Conservation (phyloP, 2,329 filamentous ascomycete species). For the Lachnellula occidentalis region DNA sequence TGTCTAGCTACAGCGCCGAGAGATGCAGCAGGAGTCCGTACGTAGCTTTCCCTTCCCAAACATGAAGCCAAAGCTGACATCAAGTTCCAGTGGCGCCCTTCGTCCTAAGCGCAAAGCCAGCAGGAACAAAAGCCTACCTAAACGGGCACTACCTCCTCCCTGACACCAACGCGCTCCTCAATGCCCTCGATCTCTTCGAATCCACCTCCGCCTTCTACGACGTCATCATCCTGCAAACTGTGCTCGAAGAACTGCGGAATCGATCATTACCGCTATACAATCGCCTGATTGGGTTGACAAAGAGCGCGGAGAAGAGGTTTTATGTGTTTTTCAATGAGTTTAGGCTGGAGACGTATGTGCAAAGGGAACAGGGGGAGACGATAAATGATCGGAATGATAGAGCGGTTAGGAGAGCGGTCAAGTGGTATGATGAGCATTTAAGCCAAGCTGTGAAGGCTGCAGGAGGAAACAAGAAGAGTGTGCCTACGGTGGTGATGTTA, state of each 20-base stretch:
- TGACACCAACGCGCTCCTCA: conserved; percentile 92
- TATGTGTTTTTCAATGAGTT: conserved; percentile 99
- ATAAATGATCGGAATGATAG: conserved; percentile 97
- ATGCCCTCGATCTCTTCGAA: conserved; percentile 96
- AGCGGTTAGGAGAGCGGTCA: conserved; percentile 76
- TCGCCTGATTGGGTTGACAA: conserved; percentile 81
- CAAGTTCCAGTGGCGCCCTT: conserved; percentile 62
- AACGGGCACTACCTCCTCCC: conserved; percentile 91
- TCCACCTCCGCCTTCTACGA: conserved; percentile 88
- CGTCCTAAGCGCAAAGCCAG: conserved; percentile 82
- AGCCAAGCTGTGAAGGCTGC: conserved; percentile 51
- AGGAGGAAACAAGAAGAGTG: conserved; percentile 44
- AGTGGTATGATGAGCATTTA: conserved; percentile 87
- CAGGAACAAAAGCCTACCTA: conserved; percentile 74
- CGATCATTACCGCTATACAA: conserved; percentile 93
- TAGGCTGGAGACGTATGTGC: conserved; percentile 81
- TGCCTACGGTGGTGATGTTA: conserved; percentile 83
- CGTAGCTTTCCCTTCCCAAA: conserved; percentile 23
- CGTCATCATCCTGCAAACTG: conserved; percentile 93
- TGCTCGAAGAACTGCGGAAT: conserved; percentile 92
- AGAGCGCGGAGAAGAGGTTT: conserved; percentile 94
- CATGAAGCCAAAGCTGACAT: no score
- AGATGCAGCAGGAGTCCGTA: conserved; percentile 74
- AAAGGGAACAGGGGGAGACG: conserved; percentile 68
- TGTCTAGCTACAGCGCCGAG: conserved; percentile 72